Evolutionary conservation across 805 yeast species (phyloP).

Genomic region (Naumovozyma baii): DNA sequence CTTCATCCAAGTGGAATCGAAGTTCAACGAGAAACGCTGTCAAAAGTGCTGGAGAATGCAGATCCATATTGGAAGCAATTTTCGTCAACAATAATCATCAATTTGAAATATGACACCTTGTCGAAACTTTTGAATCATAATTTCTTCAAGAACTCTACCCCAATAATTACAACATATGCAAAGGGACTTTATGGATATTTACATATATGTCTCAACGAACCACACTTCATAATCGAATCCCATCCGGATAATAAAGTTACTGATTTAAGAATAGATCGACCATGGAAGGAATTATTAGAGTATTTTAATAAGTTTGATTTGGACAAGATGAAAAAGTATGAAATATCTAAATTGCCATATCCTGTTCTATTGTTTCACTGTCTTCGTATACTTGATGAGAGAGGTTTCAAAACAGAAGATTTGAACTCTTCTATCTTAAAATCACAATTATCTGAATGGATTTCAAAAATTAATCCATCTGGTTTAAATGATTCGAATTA

Average conservation of each 20-base stretch:
- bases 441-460: not conserved
- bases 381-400: not conserved
- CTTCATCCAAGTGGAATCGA: conserved; percentile 1
- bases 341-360: conserved; percentile 60
- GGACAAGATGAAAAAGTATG: conserved; percentile 31
- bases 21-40: not conserved
- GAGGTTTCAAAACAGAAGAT: conserved; percentile 11
- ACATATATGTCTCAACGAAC: conserved; percentile 43
- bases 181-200: conserved; percentile 60
- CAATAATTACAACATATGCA: conserved; percentile 43
- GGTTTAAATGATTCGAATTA: conserved; percentile 34
- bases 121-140: not conserved
- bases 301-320: conserved; percentile 46
- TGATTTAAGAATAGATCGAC: conserved; percentile 57
- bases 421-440: not conserved
- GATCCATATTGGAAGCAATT: not conserved
- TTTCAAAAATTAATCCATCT: conserved; percentile 26
- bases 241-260: conserved; percentile 46
- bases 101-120: not conserved
- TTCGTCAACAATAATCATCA: conserved; percentile 20
- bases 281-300: conserved; percentile 60
- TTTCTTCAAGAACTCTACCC: conserved; percentile 32
- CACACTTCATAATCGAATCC: conserved; percentile 59
- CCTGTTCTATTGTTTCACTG: conserved; percentile 4
- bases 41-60: not conserved